Evolutionary conservation across 768 basidiomycete genomes (phyloP).

Genomic region (Suillus subaureus): DNA sequence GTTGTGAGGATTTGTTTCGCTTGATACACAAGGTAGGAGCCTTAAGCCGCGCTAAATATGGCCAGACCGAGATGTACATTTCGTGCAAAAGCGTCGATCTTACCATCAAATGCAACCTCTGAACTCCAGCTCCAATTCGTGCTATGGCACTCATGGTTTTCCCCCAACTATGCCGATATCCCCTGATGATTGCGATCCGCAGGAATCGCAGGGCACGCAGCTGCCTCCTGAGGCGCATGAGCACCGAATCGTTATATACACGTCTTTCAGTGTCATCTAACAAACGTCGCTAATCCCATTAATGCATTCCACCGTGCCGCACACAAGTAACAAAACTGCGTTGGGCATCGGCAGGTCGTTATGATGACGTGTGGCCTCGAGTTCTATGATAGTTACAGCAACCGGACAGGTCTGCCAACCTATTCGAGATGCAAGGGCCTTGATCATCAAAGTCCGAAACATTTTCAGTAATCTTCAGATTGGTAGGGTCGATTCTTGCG

Average conservation of each 20-base stretch:
- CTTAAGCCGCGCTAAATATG: not conserved
- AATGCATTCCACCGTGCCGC: slow-evolving; percentile 62
- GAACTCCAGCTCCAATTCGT: slow-evolving; percentile 47
- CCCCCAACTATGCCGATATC: slow-evolving; percentile 37
- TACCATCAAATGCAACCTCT: slow-evolving; percentile 47
- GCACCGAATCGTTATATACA: slow-evolving; percentile 23
- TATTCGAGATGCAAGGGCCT: too few species aligned
- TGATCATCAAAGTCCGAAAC: too few species aligned
- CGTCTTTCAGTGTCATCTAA: slow-evolving; percentile 24
- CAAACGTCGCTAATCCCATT: slow-evolving; percentile 59
- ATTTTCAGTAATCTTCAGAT: too few species aligned
- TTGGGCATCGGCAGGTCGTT: slow-evolving; percentile 55
- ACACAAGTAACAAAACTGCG: slow-evolving; percentile 69
- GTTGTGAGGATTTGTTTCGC: not conserved
- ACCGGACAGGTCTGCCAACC: slow-evolving; percentile 38
- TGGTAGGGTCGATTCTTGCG: too few species aligned
- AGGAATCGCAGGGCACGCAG: slow-evolving; percentile 7
- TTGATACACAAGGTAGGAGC: not conserved
- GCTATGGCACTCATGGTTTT: slow-evolving; percentile 52
- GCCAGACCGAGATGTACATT: not conserved
- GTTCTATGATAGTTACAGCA: slow-evolving; percentile 60
- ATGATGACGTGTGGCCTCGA: slow-evolving; percentile 60
- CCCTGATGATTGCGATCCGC: slow-evolving; percentile 9
- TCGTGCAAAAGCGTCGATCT: slow-evolving; percentile 17
- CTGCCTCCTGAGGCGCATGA: slow-evolving; percentile 4